phyloP scores from a whole-genome alignment of 2,329 filamentous ascomycete species.

The Hypoxylon sp. region DNA sequence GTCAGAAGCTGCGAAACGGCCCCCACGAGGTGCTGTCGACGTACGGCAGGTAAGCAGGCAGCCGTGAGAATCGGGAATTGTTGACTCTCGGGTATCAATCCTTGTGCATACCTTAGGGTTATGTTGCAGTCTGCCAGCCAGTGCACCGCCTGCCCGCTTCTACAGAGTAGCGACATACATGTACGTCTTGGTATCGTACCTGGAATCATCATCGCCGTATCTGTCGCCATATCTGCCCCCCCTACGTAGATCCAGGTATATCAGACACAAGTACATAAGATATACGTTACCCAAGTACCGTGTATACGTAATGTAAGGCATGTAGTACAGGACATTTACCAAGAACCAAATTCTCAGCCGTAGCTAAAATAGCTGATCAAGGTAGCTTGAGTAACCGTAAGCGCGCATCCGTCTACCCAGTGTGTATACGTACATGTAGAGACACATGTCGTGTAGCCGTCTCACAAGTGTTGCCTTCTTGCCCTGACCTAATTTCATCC shows the following conservation, averaged over 20 bases:
- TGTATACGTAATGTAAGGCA: background rate
- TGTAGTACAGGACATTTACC: too few species aligned
- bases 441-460: conserved; percentile 36
- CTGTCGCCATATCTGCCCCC: background rate
- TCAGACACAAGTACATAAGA: background rate
- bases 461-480: conserved; percentile 28
- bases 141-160: too few species aligned
- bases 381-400: conserved; percentile 30
- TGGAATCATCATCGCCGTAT: background rate
- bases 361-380: conserved; percentile 28
- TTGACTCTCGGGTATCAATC: conserved; percentile 36
- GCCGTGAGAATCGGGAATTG: conserved; percentile 36
- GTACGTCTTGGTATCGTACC: background rate
- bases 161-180: background rate
- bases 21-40: conserved; percentile 35
- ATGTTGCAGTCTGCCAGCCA: conserved; percentile 25
- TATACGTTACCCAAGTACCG: background rate
- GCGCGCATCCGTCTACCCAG: conserved; percentile 35
- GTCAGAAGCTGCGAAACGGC: conserved; percentile 28
- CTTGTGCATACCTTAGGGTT: conserved; percentile 34
- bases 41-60: conserved; percentile 29
- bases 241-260: background rate
- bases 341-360: conserved; percentile 24
- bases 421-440: conserved; percentile 23
- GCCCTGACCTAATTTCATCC: conserved; percentile 21